A percentile compares a stretch with the other conserved stretches of the same genome.
These are phyloP conservation scores for Aspergillus quadrilineatus DNA, from an alignment of 2,329 filamentous ascomycete species.

Conservation along the genomic window DNA sequence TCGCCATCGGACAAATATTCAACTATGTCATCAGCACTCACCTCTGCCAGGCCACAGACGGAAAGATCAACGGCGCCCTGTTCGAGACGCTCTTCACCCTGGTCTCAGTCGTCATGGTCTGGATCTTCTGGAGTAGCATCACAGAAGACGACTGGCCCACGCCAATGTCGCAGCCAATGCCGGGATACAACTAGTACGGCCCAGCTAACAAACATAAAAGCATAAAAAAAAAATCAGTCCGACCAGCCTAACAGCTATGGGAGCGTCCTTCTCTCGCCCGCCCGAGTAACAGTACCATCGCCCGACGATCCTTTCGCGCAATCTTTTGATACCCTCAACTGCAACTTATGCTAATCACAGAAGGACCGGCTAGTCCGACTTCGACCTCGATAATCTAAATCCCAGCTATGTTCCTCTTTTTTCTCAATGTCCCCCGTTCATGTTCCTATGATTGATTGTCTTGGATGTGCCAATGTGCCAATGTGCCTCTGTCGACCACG, in stretches of 20 bases:
- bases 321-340: constrained; percentile 7
- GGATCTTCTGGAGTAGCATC: constrained; percentile 98
- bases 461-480: constrained; percentile 14
- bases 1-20: constrained; percentile 92
- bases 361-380: neutral
- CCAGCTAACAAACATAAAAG: neutral
- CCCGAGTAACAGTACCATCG: neutral
- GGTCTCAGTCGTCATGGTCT: constrained; percentile 75
- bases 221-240: neutral
- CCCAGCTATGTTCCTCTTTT: neutral
- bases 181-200: constrained; percentile 30
- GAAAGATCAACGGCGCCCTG: constrained; percentile 87
- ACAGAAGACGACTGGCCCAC: constrained; percentile 97
- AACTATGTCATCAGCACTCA: constrained; percentile 90
- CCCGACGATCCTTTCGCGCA: constrained; percentile 9
- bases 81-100: constrained; percentile 94
- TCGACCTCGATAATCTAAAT: neutral
- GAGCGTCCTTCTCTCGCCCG: neutral
- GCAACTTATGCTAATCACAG: neutral
- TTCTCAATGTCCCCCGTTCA: neutral
- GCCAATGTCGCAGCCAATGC: constrained; percentile 33
- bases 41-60: constrained; percentile 78
- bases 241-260: neutral
- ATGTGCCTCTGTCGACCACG: constrained; percentile 11
- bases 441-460: constrained; percentile 10